phyloP scores from a whole-genome alignment of 768 basidiomycete genomes.

The Boletus speciosus region DNA sequence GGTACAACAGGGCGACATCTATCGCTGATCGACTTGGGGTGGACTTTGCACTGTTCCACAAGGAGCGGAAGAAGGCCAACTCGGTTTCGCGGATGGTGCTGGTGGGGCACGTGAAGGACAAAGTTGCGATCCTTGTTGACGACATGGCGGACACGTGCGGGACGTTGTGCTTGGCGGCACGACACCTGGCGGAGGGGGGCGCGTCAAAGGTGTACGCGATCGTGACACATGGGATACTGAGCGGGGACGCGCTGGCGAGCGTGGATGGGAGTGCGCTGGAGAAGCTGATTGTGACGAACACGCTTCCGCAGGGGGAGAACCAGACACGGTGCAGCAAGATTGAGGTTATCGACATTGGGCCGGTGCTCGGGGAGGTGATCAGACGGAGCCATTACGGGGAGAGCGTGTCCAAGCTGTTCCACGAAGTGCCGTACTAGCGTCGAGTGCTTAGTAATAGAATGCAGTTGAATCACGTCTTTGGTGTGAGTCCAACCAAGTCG shows the following conservation, averaged over 20 bases:
- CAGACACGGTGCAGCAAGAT: constrained; percentile 70
- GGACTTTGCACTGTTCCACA: constrained; percentile 98
- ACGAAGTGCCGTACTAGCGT: constrained; percentile 80
- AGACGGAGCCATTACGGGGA: constrained; percentile 97
- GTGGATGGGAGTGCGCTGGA: constrained; percentile 75
- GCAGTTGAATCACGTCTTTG: neutral
- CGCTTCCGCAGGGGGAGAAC: constrained; percentile 85
- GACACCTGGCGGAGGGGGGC: constrained; percentile 85
- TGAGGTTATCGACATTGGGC: constrained; percentile 92
- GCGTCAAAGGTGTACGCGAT: constrained; percentile 84
- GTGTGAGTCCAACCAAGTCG: neutral
- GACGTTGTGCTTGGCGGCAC: constrained; percentile 88
- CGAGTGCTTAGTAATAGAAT: constrained; percentile 15
- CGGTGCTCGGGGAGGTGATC: constrained; percentile 94
- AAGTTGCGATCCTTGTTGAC: constrained; percentile 92
- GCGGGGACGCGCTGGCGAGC: constrained; percentile 77
- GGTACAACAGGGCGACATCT: constrained; percentile 75
- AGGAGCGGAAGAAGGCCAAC: constrained; percentile 96
- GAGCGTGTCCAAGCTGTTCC: constrained; percentile 84
- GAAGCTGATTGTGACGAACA: constrained; percentile 98
- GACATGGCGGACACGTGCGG: constrained; percentile 99
- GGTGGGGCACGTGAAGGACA: constrained; percentile 90
- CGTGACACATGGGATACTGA: constrained; percentile 95
- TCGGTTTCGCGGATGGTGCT: constrained; percentile 94
- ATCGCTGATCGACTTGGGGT: constrained; percentile 95